Percentiles rank a stretch among this genome's conserved stretches.
Conservation (phyloP, 306 rosid species). For the Sechiopsis laciniata region DNA sequence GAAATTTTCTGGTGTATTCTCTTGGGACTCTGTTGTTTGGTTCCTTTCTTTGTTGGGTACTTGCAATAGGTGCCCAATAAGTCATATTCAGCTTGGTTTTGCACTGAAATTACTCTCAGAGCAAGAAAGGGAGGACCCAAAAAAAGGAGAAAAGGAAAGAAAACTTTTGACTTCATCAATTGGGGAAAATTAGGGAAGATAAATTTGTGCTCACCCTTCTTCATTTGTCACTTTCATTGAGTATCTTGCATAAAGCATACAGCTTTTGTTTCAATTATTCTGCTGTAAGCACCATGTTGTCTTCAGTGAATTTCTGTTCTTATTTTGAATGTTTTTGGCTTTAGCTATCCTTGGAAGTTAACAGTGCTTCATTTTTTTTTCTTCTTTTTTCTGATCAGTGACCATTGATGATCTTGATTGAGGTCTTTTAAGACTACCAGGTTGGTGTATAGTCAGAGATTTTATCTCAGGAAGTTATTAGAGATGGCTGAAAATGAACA, state of each 20-base stretch:
- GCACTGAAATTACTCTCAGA: slow-evolving; percentile 2
- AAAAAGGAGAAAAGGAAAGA: not conserved
- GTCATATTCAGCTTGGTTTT: not conserved
- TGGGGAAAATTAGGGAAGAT: no score
- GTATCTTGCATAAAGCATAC: not conserved
- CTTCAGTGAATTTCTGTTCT: not conserved
- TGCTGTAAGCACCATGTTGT: not conserved
- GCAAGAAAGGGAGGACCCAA: not conserved
- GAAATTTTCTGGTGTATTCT: slow-evolving; percentile 8
- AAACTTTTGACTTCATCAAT: slow-evolving; percentile 2
- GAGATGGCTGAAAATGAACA: slow-evolving; percentile 50
- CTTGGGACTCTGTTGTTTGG: not conserved
- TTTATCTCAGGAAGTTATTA: slow-evolving; percentile 22
- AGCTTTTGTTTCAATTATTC: not conserved
- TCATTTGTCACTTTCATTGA: no score
- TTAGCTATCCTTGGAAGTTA: not conserved
- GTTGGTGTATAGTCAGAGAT: not conserved
- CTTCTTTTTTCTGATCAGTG: not conserved
- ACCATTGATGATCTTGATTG: not conserved
- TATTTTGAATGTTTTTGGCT: not conserved
- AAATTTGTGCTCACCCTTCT: no score
- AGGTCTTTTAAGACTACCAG: not conserved
- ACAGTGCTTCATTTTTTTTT: not conserved
- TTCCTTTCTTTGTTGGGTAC: not conserved
- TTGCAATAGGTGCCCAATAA: not conserved